Evolutionary conservation across 306 rosid species (phyloP).

Genomic region (Inga leiocalycina): DNA sequence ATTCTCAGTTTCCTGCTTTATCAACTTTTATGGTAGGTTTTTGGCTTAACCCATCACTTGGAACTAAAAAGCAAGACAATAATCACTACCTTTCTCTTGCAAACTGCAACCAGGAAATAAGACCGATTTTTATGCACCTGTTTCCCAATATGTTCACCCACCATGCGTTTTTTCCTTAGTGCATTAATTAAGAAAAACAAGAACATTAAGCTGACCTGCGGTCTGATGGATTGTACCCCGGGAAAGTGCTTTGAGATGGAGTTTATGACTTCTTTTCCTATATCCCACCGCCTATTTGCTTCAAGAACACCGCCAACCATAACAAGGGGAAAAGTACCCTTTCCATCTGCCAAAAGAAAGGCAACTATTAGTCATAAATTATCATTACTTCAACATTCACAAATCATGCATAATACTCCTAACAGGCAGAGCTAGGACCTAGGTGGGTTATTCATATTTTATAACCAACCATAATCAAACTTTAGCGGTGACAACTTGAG

Average conservation of each 20-base stretch:
- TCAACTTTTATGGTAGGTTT: background rate
- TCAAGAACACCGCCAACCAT: constrained; percentile 99
- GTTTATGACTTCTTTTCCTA: constrained; percentile 77
- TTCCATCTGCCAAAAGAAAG: constrained; percentile 65
- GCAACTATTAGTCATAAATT: constrained; percentile 1
- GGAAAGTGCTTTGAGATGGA: constrained; percentile 67
- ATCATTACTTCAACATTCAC: background rate
- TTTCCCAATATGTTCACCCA: background rate
- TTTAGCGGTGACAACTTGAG: background rate
- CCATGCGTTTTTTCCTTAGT: background rate
- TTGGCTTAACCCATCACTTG: background rate
- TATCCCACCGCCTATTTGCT: constrained; percentile 88
- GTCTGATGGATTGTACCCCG: constrained; percentile 67
- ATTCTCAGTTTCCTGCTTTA: background rate
- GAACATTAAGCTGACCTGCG: constrained; percentile 56
- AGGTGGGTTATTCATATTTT: background rate
- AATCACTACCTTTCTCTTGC: background rate
- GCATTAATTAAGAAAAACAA: constrained; percentile 12
- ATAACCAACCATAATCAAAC: background rate
- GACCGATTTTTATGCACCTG: background rate
- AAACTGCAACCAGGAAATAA: background rate
- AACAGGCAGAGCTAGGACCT: background rate
- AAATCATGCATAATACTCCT: constrained; percentile 7
- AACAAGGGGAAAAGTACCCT: constrained; percentile 70
- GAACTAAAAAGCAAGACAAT: background rate